These are phyloP conservation scores for Citrus hindsii DNA, from an alignment of 345 rosid species.

Conservation along the genomic window DNA sequence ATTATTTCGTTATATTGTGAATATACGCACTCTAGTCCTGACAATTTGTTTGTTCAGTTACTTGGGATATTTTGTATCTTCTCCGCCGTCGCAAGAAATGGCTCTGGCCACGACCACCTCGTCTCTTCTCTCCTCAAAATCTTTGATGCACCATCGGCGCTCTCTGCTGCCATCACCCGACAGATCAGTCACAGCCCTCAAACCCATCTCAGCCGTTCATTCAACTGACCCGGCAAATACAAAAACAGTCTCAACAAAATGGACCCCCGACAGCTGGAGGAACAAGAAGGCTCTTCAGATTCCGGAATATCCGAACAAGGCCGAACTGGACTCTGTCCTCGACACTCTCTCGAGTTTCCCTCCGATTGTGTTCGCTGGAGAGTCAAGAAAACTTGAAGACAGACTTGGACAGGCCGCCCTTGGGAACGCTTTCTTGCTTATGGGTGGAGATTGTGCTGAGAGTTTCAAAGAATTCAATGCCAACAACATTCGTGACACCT, in stretches of 20 bases:
- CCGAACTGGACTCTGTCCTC: constrained; percentile 43
- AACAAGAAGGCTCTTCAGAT: constrained; percentile 54
- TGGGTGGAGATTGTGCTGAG: constrained; percentile 45
- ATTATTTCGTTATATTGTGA: no score
- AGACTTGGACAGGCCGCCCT: constrained; percentile 36
- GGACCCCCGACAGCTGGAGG: constrained; percentile 57
- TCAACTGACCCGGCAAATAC: constrained; percentile 21
- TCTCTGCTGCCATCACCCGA: neutral
- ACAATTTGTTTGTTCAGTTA: neutral
- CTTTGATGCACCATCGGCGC: neutral
- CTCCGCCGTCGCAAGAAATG: neutral
- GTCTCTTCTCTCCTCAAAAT: constrained; percentile 9
- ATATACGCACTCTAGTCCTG: neutral
- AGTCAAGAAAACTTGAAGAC: constrained; percentile 54
- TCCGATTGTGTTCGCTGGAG: constrained; percentile 68
- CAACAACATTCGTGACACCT: constrained; percentile 37
- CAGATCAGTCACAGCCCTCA: neutral
- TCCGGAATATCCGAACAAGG: constrained; percentile 55
- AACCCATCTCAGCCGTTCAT: constrained; percentile 25
- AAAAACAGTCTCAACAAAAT: constrained; percentile 16
- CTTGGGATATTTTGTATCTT: neutral
- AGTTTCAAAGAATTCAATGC: constrained; percentile 44
- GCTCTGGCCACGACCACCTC: neutral
- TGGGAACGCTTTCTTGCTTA: constrained; percentile 39
- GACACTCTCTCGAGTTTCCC: constrained; percentile 50